Percentiles rank a stretch among this genome's conserved stretches.
Conservation (phyloP, 2,329 filamentous ascomycete genomes). For the Fusarium albidum region DNA sequence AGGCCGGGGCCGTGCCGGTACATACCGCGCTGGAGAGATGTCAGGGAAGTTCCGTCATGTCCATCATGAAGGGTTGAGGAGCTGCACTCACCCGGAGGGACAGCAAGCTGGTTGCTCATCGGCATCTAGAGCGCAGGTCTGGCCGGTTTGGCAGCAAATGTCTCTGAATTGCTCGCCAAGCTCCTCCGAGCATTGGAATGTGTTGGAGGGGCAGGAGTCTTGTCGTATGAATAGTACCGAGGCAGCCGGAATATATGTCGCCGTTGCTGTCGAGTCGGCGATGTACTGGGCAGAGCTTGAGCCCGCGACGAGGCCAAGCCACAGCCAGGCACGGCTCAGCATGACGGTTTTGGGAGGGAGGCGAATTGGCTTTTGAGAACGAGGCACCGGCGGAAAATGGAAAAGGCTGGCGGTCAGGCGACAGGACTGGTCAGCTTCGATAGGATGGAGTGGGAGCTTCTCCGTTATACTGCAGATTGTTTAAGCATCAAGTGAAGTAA, state of each 20-base stretch:
- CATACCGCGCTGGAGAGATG: conserved; percentile 56
- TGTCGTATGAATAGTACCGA: conserved; percentile 38
- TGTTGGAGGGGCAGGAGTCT: conserved; percentile 56
- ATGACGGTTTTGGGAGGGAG: conserved; percentile 26
- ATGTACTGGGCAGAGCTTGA: conserved; percentile 30
- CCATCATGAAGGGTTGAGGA: not conserved
- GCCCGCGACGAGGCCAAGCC: conserved; percentile 32
- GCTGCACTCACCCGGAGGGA: conserved; percentile 55
- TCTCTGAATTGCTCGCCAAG: conserved; percentile 56
- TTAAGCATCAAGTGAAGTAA: conserved; percentile 16
- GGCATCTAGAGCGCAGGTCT: conserved; percentile 59
- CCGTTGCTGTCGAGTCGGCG: conserved; percentile 28
- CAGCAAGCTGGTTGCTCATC: conserved; percentile 62
- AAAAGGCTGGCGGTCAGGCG: not conserved
- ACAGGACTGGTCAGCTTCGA: not conserved
- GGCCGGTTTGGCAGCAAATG: conserved; percentile 61
- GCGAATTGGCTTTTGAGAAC: conserved; percentile 9
- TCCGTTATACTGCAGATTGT: conserved; percentile 24
- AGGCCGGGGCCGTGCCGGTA: conserved; percentile 61
- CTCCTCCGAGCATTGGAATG: conserved; percentile 58
- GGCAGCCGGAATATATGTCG: conserved; percentile 35
- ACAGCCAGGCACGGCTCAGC: conserved; percentile 32
- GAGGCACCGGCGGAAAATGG: conserved; percentile 5
- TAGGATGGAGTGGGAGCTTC: conserved; percentile 8
- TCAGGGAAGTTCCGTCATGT: conserved; percentile 17